Evolutionary conservation across 108 stramenopile genomes (phyloP).

Genomic region (Pseudonitzschia delicatissima): DNA sequence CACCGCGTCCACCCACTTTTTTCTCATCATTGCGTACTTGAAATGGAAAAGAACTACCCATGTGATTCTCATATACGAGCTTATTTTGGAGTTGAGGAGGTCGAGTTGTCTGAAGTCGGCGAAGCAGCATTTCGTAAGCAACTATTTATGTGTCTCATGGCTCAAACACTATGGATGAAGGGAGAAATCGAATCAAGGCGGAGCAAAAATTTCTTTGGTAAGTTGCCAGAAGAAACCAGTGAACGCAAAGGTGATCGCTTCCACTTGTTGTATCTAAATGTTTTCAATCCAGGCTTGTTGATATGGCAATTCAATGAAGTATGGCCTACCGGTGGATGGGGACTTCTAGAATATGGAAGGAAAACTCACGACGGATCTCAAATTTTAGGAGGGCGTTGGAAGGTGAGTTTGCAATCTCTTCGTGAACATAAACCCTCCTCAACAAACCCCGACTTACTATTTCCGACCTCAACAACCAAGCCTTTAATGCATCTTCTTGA

Average conservation of each 20-base stretch:
- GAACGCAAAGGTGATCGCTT: no score
- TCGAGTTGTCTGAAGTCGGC: conserved; percentile 26
- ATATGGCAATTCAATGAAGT: conserved; percentile 67
- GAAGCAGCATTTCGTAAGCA: conserved; percentile 36
- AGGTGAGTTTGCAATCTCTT: background rate
- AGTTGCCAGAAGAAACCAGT: no score
- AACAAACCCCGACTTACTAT: no score
- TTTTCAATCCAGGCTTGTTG: conserved; percentile 13
- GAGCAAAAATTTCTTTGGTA: conserved; percentile 40
- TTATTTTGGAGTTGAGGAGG: conserved; percentile 34
- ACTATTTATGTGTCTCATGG: conserved; percentile 52
- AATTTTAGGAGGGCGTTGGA: conserved; percentile 54
- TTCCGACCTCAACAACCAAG: background rate
- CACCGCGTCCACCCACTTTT: background rate
- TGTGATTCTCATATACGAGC: conserved; percentile 45
- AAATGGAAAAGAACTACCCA: conserved; percentile 44
- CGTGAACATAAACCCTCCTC: no score
- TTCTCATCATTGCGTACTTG: background rate
- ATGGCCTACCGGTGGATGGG: conserved; percentile 71
- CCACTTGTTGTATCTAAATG: no score
- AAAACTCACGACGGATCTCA: conserved; percentile 16
- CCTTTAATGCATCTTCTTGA: conserved; percentile 40
- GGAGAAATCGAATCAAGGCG: conserved; percentile 36
- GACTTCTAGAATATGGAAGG: conserved; percentile 43
- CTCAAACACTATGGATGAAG: conserved; percentile 53